These are phyloP conservation scores for Mycena galericulata DNA, from an alignment of 768 basidiomycete genomes.

Conservation along the genomic window DNA sequence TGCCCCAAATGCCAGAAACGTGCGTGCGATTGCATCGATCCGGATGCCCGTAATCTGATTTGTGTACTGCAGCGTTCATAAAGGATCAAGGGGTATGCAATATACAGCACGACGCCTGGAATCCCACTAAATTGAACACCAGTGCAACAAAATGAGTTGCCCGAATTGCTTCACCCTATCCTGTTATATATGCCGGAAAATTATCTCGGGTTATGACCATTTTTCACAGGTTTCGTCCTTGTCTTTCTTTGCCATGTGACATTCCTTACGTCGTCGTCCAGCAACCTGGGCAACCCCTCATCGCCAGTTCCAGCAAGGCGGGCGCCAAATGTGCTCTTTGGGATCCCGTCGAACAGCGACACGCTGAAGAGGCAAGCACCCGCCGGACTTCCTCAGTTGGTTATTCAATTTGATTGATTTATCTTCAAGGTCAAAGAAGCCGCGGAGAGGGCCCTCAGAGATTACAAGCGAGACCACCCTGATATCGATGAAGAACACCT, in stretches of 20 bases:
- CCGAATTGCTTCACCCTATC: constrained; percentile 78
- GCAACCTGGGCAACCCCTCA: constrained; percentile 23
- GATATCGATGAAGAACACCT: constrained; percentile 71
- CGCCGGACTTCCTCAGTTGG: not conserved
- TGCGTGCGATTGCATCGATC: constrained; percentile 42
- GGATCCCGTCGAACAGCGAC: constrained; percentile 75
- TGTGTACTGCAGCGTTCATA: constrained; percentile 70
- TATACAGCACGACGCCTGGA: not conserved
- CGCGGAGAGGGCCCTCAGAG: constrained; percentile 72
- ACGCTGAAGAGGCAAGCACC: constrained; percentile 69
- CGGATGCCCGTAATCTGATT: constrained; percentile 19
- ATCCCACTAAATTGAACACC: constrained; percentile 10
- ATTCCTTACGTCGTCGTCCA: constrained; percentile 15
- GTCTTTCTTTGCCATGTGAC: constrained; percentile 1
- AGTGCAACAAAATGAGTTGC: constrained; percentile 96
- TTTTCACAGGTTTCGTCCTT: constrained; percentile 63
- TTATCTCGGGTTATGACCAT: constrained; percentile 83
- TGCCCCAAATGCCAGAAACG: constrained; percentile 91
- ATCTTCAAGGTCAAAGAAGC: constrained; percentile 73
- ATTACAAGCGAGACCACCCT: constrained; percentile 69
- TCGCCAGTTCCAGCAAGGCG: constrained; percentile 36
- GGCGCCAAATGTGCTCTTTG: constrained; percentile 72
- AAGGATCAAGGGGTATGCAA: constrained; percentile 79
- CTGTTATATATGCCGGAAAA: constrained; percentile 86
- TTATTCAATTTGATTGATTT: constrained; percentile 6